Base-by-base conservation (phyloP, 768 basidiomycete species). In the Mycena kentingensis region DNA sequence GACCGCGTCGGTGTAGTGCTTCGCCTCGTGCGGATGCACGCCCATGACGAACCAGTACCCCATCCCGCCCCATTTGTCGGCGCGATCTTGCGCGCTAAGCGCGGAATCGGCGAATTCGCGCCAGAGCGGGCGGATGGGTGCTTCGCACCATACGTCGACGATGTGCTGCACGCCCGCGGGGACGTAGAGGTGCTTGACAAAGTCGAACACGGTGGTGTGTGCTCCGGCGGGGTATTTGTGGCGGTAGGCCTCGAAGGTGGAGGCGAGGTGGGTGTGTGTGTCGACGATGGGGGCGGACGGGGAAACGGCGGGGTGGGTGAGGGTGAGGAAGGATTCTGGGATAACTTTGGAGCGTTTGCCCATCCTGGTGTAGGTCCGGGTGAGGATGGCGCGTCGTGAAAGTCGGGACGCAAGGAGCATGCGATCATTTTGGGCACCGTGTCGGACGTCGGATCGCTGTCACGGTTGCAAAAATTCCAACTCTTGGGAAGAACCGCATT, bases 111-210 rank as follows among this genome's bases (percentile, higher is more conserved):
- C 90, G 37, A 89, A 73, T 54, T 85, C 85, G 60, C 73, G 80
- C 89, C 89, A 92, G 6, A 73, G 18, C 28, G 56, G 70, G 54
- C 72, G 72, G 13, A 90, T 82, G 0, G 90, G 87, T 0, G 87
- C 87, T 62, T 93, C 92, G 59, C 92, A 94, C 87, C 89, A 94
- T 2, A 94, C 92, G 59, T 94, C 92, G 5, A 94, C 83, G 47
- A 93, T 76, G 5, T 83, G 78, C 46, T 81, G 72, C 3, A 92
- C 82, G 31, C 77, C 77, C 25, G 78, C 77, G 10, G 70, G 80
- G 1, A 63, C 67, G 61, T 87, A 90, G 62, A 89, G 64, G 15
- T 73, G 83, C 2, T 77, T 76, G 5, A 87, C 79, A 57, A 93
- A 89, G 32, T 87, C 87, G 64, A 76, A 80, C n/a, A 89, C 72